Evolutionary conservation across 768 basidiomycete genomes (phyloP).

Genomic region (Termitomyces sp.): DNA sequence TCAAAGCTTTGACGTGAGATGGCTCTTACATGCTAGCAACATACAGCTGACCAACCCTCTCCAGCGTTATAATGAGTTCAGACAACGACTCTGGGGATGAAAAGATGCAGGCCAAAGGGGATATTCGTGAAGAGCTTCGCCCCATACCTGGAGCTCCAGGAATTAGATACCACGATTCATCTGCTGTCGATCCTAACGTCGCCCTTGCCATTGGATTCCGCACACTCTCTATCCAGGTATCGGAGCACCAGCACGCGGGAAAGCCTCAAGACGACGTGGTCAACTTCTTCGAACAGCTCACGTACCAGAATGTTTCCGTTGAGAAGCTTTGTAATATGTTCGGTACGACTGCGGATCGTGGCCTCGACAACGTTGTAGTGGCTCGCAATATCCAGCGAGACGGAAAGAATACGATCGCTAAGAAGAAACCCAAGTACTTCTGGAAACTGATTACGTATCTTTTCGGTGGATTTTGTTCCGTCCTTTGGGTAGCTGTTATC

Average conservation of each 20-base stretch:
- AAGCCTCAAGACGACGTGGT: neutral
- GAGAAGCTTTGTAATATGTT: conserved; percentile 6
- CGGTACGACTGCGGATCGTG: conserved; percentile 2
- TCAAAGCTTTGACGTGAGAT: neutral
- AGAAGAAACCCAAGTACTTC: conserved; percentile 3
- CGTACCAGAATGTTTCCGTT: conserved; percentile 2
- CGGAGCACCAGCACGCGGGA: neutral
- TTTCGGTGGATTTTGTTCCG: conserved; percentile 10
- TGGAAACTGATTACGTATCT: conserved; percentile 6
- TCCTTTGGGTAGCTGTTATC: conserved; percentile 9
- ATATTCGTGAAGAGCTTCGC: neutral
- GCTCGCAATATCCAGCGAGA: conserved; percentile 6
- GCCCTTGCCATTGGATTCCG: conserved; percentile 7
- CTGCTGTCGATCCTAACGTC: neutral
- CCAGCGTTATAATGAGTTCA: neutral
- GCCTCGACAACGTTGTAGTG: conserved; percentile 4
- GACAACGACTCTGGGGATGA: neutral
- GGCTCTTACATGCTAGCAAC: neutral
- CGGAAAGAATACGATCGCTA: conserved; percentile 7
- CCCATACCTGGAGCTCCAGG: neutral
- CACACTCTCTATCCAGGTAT: conserved; percentile 10
- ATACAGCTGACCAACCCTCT: neutral
- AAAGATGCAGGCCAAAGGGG: neutral
- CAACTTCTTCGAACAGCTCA: conserved; percentile 2
- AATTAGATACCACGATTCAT: neutral